Conservation (phyloP, 1,139 yeast genomes). For the Taphrina wiesneri region DNA sequence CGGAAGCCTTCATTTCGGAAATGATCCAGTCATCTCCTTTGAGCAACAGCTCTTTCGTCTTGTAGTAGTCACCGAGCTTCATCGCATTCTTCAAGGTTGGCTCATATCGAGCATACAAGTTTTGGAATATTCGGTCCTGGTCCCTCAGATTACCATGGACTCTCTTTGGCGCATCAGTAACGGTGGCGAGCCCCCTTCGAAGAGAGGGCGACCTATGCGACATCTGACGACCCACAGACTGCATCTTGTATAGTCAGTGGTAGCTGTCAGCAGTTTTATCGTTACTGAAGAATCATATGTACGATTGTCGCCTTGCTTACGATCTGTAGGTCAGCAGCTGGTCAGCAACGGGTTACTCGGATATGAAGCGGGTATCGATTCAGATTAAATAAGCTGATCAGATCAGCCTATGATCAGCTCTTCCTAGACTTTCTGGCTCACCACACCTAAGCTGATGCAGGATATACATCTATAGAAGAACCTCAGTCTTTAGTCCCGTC, state of each 20-base stretch:
- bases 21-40: constrained; percentile 76
- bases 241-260: constrained; percentile 1
- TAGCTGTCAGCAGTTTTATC: background rate
- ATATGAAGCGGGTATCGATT: background rate
- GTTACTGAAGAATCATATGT: background rate
- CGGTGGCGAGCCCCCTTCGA: constrained; percentile 43
- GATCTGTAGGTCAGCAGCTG: background rate
- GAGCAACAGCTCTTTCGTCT: constrained; percentile 76
- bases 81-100: constrained; percentile 70
- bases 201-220: constrained; percentile 19
- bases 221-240: constrained; percentile 15
- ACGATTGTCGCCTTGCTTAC: constrained; percentile 2
- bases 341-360: constrained; percentile 8
- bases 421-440: no score
- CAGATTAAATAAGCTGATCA: constrained; percentile 13
- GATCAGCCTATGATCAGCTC: constrained; percentile 2
- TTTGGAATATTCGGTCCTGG: constrained; percentile 83
- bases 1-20: constrained; percentile 72
- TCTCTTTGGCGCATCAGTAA: constrained; percentile 48
- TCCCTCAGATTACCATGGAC: constrained; percentile 70
- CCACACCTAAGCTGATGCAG: no score
- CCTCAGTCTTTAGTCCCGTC: no score
- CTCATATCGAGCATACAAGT: constrained; percentile 72
- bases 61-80: constrained; percentile 87
- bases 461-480: no score